phyloP scores from a whole-genome alignment of 2,329 filamentous ascomycete genomes.

The Sporothrix brunneoviolacea region DNA sequence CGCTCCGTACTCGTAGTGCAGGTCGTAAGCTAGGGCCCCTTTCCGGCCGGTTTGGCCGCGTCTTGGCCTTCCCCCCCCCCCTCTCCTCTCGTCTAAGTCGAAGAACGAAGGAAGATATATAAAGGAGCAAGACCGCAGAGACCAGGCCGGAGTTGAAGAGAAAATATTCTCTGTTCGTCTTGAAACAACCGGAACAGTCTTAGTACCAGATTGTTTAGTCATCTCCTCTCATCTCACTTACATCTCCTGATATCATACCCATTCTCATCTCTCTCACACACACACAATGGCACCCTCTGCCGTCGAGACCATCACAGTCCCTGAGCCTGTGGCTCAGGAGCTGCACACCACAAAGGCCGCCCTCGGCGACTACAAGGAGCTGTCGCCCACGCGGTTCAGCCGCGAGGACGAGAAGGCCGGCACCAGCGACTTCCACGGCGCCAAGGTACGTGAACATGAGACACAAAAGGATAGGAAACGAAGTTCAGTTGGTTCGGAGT shows the following conservation, averaged over 20 bases:
- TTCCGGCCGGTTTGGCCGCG: no score
- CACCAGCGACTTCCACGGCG: slow-evolving; percentile 15
- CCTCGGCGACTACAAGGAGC: slow-evolving; percentile 22
- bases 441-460: slow-evolving; percentile 21
- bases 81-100: no score
- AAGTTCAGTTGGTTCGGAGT: neutral
- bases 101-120: no score
- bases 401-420: slow-evolving; percentile 18
- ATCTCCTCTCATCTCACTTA: slow-evolving; percentile 45
- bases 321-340: slow-evolving; percentile 11
- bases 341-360: slow-evolving; percentile 32
- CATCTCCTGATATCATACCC: no score
- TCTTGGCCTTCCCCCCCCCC: slow-evolving; percentile 93
- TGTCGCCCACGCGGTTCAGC: slow-evolving; percentile 14
- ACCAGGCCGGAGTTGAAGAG: no score
- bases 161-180: no score
- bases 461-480: neutral
- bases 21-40: no score
- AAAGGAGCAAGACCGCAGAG: no score
- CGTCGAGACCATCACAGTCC: slow-evolving; percentile 20
- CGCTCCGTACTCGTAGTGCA: no score
- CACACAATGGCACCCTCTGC: slow-evolving; percentile 16
- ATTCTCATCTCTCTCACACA: slow-evolving; percentile 51
- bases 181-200: slow-evolving; percentile 75
- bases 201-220: slow-evolving; percentile 70